Percentiles rank a stretch among this genome's conserved stretches.
Conservation (phyloP, 768 basidiomycete genomes). For the Mycena maculata region DNA sequence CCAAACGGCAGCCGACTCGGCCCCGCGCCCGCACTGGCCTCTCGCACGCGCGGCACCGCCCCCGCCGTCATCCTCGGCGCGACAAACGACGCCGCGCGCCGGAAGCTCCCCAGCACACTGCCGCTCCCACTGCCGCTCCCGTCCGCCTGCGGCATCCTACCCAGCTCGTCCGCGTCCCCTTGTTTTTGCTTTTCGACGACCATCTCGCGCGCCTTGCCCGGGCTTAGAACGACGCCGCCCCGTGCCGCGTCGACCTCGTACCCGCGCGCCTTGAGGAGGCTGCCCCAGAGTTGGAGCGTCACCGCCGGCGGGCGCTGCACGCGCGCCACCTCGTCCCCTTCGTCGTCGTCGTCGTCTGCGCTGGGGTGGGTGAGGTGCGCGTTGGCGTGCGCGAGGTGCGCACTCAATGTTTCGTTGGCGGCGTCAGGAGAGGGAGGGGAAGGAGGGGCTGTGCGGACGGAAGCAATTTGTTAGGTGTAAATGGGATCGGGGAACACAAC, state of each 20-base stretch:
- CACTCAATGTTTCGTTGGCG: neutral
- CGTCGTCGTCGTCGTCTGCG: constrained; percentile 32
- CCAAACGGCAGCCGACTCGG: constrained; percentile 32
- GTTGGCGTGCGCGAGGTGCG: neutral
- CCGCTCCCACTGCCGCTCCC: constrained; percentile 16
- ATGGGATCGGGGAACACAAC: neutral
- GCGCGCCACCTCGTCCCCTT: constrained; percentile 57
- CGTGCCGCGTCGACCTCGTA: constrained; percentile 70
- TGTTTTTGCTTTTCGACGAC: constrained; percentile 30
- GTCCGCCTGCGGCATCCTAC: constrained; percentile 26
- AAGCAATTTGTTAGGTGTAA: neutral
- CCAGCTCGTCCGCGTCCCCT: constrained; percentile 25
- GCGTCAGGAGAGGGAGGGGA: constrained; percentile 34
- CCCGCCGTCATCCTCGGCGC: constrained; percentile 26
- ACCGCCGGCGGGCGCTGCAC: constrained; percentile 70
- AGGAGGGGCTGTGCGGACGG: constrained; percentile 35
- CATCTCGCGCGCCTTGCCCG: constrained; percentile 55
- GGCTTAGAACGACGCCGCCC: constrained; percentile 71
- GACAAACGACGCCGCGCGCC: constrained; percentile 70
- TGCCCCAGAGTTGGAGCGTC: constrained; percentile 77
- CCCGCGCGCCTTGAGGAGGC: constrained; percentile 74
- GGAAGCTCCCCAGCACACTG: constrained; percentile 69
- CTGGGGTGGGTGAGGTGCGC: neutral
- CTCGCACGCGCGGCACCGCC: neutral
- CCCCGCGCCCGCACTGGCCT: constrained; percentile 20